Base-by-base conservation (phyloP, 176 grass and related monocot species). In the Thalia dealbata region DNA sequence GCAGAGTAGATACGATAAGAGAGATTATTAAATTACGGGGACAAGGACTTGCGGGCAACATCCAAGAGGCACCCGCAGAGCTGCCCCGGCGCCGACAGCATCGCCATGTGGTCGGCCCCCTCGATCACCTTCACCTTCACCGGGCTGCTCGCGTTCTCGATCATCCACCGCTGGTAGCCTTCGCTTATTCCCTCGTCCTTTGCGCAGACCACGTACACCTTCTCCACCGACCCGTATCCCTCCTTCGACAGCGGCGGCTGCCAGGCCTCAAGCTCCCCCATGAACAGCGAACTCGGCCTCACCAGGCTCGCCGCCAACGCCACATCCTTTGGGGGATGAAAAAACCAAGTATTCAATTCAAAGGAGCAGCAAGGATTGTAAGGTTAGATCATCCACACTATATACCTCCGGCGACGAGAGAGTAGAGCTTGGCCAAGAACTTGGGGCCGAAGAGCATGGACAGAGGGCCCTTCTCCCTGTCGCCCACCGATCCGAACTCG, bases 191-290 rank as follows among this genome's bases (percentile, higher is more conserved):
- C 70, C 19, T 44, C 2, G 63, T 96, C 93, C 38, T 92, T 55
- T 19, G 10, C 75, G 45, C 81, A 92, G 2, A 88, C 73, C 6
- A 92, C 5, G 83, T 82, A 96, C 42, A 81, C 84, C 81, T 67
- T 74, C 4, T 78, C 75, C 61, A 90, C 93, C 29, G 82, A 84
- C 0, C 89, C 93, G 61, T 92, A 96, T 7, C 82, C 59, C 0
- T 6, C 61, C 65, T 71, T 0, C 32, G 82, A 81, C 52, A 81
- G 80, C 0, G 93, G 82, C 13, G 60, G 52, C n/a, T n/a, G 52
- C n/a, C n/a, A n/a, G n/a, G n/a, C n/a, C n/a, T n/a, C n/a, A n/a
- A 90, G 80, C 21, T 96, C 87, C 10, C 92, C 82, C 15, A 73
- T 6, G 61, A 96, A 96, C 59, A 90, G 51, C 0, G 89, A 96